Evolutionary conservation across 1,284 basidiomycete genomes (phyloP).

Genomic region (Phaffia rhodozyma): DNA sequence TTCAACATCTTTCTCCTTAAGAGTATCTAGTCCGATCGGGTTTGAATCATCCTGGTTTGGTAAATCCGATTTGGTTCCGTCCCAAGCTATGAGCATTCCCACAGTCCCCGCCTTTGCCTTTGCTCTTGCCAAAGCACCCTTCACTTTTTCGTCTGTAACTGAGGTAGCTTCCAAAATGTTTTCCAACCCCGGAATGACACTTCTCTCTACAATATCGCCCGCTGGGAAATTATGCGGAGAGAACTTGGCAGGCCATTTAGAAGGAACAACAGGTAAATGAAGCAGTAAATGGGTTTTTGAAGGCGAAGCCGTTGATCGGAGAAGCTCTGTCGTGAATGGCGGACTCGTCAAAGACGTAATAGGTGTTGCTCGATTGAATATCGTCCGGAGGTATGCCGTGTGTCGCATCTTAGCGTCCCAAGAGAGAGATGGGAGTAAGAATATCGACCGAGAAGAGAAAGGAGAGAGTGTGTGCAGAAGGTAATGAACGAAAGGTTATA

Average conservation of each 20-base stretch:
- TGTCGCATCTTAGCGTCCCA: too few species aligned
- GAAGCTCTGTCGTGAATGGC: too few species aligned
- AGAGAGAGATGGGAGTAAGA: too few species aligned
- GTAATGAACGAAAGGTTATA: too few species aligned
- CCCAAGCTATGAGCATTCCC: not conserved
- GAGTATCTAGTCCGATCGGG: too few species aligned
- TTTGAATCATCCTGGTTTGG: too few species aligned
- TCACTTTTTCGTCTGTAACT: not conserved
- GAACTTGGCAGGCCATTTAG: conserved; percentile 11
- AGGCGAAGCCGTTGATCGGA: not conserved
- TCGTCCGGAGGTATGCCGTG: too few species aligned
- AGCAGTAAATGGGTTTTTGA: not conserved
- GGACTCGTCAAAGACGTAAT: too few species aligned
- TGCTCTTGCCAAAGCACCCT: not conserved
- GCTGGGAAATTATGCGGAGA: not conserved
- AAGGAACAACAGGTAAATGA: conserved; percentile 2
- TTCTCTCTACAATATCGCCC: not conserved
- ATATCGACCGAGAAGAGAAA: too few species aligned
- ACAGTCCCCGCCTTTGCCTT: not conserved
- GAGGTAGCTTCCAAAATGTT: not conserved
- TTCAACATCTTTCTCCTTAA: conserved; percentile 2
- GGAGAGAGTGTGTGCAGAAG: too few species aligned
- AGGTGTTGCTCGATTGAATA: too few species aligned
- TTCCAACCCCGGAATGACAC: not conserved
- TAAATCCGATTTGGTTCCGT: not conserved